Evolutionary conservation across 108 stramenopile genomes (phyloP).

Genomic region (Halocafeteria seosinensis): DNA sequence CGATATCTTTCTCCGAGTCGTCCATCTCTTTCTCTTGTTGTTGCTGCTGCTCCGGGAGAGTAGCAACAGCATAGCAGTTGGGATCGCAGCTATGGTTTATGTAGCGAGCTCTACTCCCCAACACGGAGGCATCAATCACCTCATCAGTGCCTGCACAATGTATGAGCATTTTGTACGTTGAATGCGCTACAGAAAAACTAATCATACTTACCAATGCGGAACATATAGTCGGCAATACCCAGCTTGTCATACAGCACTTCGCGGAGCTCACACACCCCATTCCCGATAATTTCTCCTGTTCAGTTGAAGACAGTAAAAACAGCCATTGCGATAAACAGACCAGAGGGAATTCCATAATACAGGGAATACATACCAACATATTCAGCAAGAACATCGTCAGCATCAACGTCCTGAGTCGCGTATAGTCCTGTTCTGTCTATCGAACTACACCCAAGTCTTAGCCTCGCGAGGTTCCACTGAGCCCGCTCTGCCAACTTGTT

Average conservation of each 20-base stretch:
- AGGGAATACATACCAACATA: no score
- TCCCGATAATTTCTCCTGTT: conserved; percentile 71
- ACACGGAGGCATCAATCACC: conserved; percentile 29
- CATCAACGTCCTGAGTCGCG: conserved; percentile 22
- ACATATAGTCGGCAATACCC: conserved; percentile 81
- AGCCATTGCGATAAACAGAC: no score
- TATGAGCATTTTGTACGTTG: no score
- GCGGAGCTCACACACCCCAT: conserved; percentile 63
- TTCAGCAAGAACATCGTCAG: conserved; percentile 62
- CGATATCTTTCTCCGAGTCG: no score
- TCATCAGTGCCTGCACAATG: no score
- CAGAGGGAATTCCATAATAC: no score
- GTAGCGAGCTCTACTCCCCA: conserved; percentile 77
- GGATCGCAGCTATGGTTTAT: conserved; percentile 82
- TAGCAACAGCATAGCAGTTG: conserved; percentile 67
- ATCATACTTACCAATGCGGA: conserved; percentile 61
- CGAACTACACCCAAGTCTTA: conserved; percentile 10
- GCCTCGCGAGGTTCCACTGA: not conserved
- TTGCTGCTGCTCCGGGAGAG: conserved; percentile 38
- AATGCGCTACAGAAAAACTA: no score
- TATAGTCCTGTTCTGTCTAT: conserved; percentile 43
- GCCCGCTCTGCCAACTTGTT: not conserved
- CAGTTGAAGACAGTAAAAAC: no score
- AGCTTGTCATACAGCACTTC: conserved; percentile 61
- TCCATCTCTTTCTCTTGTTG: no score